Evolutionary conservation across 495 filamentous ascomycete species (phyloP).

Genomic region (Penicillium paradoxum): DNA sequence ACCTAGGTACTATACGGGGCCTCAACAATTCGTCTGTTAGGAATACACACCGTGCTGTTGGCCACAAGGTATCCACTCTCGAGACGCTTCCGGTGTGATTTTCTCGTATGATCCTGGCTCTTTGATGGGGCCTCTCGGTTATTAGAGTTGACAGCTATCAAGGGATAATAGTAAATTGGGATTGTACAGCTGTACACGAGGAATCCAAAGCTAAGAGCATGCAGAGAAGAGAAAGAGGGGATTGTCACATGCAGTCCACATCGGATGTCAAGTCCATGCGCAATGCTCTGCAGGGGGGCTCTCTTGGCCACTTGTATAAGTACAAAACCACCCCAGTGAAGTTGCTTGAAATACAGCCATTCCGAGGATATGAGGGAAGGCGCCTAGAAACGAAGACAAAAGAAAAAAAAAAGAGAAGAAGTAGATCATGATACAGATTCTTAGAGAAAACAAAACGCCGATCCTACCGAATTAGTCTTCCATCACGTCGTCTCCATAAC

Average conservation of each 20-base stretch:
- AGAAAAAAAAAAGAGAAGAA: constrained; percentile 2
- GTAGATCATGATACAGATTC: constrained; percentile 8
- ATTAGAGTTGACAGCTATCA: neutral
- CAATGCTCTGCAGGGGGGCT: neutral
- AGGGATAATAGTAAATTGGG: neutral
- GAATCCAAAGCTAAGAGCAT: neutral
- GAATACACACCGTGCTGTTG: constrained; percentile 13
- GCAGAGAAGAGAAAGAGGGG: neutral
- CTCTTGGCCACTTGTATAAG: neutral
- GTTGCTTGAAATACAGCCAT: neutral
- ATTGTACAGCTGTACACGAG: neutral
- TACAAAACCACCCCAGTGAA: neutral
- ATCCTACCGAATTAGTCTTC: constrained; percentile 21
- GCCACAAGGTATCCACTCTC: neutral
- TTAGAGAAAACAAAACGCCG: constrained; percentile 4
- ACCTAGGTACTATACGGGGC: too few relatives aligned
- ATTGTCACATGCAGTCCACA: neutral
- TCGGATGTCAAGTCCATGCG: neutral
- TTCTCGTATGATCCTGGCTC: neutral
- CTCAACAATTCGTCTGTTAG: constrained; percentile 12
- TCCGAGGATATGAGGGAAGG: neutral
- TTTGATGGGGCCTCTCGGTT: neutral
- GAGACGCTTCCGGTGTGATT: neutral
- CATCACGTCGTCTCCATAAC: constrained; percentile 29
- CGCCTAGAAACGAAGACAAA: neutral